These are phyloP conservation scores for Myotisia sp. DNA, from an alignment of 2,329 filamentous ascomycete species.

Conservation along the genomic window DNA sequence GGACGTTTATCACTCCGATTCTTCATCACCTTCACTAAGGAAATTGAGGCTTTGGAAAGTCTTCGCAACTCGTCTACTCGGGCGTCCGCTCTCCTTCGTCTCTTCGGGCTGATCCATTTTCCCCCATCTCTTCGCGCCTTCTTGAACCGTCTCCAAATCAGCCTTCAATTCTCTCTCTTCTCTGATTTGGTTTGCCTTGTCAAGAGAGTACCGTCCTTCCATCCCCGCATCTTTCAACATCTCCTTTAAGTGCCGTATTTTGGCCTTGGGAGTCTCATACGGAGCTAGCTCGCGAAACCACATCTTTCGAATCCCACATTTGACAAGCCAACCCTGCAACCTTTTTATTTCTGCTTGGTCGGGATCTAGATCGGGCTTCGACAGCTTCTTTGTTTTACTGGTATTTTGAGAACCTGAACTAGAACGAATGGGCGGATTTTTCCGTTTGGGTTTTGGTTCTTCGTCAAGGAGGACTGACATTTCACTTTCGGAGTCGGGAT, in stretches of 20 bases:
- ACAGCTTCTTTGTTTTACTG: constrained; percentile 26
- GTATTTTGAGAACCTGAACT: constrained; percentile 21
- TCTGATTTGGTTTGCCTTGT: constrained; percentile 74
- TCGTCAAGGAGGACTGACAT: constrained; percentile 70
- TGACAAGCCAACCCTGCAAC: constrained; percentile 69
- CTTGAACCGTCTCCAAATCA: constrained; percentile 70
- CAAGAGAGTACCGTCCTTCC: constrained; percentile 72
- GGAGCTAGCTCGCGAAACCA: constrained; percentile 75
- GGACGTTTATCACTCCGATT: constrained; percentile 29
- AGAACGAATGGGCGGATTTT: constrained; percentile 15
- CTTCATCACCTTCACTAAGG: constrained; percentile 55
- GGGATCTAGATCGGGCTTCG: constrained; percentile 39
- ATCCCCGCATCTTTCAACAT: constrained; percentile 76
- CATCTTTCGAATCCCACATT: constrained; percentile 84
- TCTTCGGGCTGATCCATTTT: constrained; percentile 27
- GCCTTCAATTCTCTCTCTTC: constrained; percentile 70
- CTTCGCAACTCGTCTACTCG: constrained; percentile 28
- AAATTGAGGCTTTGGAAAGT: constrained; percentile 41
- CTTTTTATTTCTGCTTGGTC: constrained; percentile 74
- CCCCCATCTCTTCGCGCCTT: constrained; percentile 71
- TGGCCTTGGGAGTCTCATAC: constrained; percentile 58
- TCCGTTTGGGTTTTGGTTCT: constrained; percentile 36
- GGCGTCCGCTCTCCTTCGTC: constrained; percentile 29
- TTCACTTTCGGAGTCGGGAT: constrained; percentile 52
- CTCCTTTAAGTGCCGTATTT: constrained; percentile 64